Conservation (phyloP, 2,329 filamentous ascomycete species). For the Aspergillus aculeatus region DNA sequence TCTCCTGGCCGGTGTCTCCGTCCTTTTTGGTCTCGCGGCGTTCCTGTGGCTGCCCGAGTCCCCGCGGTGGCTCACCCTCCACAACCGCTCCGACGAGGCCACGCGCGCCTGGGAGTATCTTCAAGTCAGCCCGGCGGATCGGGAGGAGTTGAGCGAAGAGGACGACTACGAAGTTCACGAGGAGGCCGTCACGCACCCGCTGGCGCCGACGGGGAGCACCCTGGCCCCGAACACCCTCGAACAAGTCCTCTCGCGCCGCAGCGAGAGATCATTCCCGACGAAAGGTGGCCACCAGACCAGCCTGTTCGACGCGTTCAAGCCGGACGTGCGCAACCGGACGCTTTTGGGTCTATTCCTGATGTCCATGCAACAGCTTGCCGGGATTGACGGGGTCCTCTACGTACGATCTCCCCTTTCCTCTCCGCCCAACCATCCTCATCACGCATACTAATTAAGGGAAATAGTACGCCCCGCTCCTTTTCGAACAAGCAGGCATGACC, state of each 20-base stretch:
- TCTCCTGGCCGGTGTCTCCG: conserved; percentile 45
- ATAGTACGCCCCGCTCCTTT: conserved; percentile 61
- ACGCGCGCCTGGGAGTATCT: conserved; percentile 42
- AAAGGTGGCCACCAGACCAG: conserved; percentile 18
- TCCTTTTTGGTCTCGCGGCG: conserved; percentile 36
- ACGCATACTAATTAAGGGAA: not conserved
- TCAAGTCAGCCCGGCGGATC: conserved; percentile 46
- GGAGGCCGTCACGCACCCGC: not conserved
- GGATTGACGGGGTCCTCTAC: conserved; percentile 63
- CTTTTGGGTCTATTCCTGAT: conserved; percentile 57
- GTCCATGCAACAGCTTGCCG: conserved; percentile 59
- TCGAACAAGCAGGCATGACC: conserved; percentile 58
- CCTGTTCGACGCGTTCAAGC: conserved; percentile 34
- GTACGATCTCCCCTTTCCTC: conserved; percentile 30
- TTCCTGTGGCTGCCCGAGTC: conserved; percentile 53
- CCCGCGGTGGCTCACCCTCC: conserved; percentile 56
- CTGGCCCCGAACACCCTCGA: not conserved
- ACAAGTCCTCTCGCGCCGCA: not conserved
- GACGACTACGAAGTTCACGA: conserved; percentile 12
- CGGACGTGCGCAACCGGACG: conserved; percentile 50
- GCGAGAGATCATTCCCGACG: not conserved
- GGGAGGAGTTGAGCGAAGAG: conserved; percentile 47
- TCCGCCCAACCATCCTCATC: not conserved
- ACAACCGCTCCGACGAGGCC: conserved; percentile 39
- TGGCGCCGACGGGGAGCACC: not conserved